These are phyloP conservation scores for Fraxinus angustifolia DNA, from an alignment of 305 asterid species.

Conservation along the genomic window DNA sequence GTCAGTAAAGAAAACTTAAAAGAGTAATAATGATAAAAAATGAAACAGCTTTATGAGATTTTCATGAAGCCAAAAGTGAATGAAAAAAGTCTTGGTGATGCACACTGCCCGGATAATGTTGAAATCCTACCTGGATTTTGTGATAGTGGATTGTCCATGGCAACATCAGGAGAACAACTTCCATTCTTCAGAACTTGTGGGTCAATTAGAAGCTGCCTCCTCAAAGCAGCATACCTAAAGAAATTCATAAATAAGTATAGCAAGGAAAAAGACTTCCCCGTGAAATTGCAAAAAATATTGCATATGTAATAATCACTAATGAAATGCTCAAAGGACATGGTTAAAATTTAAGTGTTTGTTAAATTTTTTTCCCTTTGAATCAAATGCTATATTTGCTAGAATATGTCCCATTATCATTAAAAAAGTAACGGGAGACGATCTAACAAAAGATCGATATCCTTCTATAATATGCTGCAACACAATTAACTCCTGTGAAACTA, in stretches of 20 bases:
- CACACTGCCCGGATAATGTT: neutral
- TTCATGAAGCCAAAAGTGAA: conserved; percentile 1
- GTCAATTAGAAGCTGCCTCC: conserved; percentile 81
- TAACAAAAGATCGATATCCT: neutral
- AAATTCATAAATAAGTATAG: neutral
- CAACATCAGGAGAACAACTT: conserved; percentile 62
- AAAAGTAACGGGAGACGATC: neutral
- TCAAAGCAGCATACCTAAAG: conserved; percentile 74
- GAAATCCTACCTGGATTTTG: conserved; percentile 70
- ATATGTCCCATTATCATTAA: neutral
- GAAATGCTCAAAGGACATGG: neutral
- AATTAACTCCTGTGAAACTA: neutral
- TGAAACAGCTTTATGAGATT: neutral
- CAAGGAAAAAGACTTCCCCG: neutral
- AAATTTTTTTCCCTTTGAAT: neutral
- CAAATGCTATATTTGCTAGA: neutral
- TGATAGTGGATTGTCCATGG: conserved; percentile 88
- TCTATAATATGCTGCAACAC: neutral
- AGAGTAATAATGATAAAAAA: neutral
- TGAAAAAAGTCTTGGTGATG: neutral
- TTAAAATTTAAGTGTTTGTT: neutral
- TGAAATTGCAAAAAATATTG: neutral
- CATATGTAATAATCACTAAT: neutral
- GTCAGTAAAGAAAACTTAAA: neutral
- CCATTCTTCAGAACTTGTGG: conserved; percentile 78